Evolutionary conservation across 169 alveolate species (phyloP), one percentile per base, ranked within the genome.

Genomic region (Eimeria praecox): DNA sequence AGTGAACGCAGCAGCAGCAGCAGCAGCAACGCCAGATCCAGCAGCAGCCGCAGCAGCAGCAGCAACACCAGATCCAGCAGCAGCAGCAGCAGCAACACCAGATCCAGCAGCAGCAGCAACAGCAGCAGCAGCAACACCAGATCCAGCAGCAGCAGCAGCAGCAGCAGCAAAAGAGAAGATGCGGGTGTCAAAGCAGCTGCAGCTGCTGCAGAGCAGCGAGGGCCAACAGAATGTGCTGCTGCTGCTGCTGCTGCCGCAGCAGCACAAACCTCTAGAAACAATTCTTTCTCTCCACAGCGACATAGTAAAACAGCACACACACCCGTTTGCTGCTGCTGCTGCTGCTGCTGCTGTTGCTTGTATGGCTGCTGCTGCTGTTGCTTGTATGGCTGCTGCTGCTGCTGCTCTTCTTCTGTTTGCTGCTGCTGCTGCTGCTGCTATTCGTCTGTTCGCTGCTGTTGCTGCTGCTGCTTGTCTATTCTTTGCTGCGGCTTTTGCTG

Each of bases 231-330:
- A 49, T 49, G 56, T 49, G 56, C 56, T 49, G 56, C 56, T 49
- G 56, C 30, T 66, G 42, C 77, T 66, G 38, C 77, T 66, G 77
- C 77, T 66, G 77, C 77, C 77, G 30, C 77, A 66, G 77, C 77
- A 66, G 77, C 77, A 66, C 42, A 24, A 20, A 20, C 77, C 77
- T 16, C 42, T 66, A 30, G 18, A 66, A 66, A 66, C 77, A 30
- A 66, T 16, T 24, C 77, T 66, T 20, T 66, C 77, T 8, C 38
- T 66, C 5, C 14, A 30, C 30, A 66, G 77, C 77, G 38, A 16
- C 77, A 30, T 30, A 27, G 77, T 66, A 30, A 9, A 20, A 30
- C 77, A 66, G 18, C 38, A 24, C 12, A 12, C 5, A 49, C 20
- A 49, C 56, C 56, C 14, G 6, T 5, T 16, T 66, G 77, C 77